Base-by-base conservation (phyloP, 1,284 basidiomycete genomes). In the Pyrrhoderma lamaoense region DNA sequence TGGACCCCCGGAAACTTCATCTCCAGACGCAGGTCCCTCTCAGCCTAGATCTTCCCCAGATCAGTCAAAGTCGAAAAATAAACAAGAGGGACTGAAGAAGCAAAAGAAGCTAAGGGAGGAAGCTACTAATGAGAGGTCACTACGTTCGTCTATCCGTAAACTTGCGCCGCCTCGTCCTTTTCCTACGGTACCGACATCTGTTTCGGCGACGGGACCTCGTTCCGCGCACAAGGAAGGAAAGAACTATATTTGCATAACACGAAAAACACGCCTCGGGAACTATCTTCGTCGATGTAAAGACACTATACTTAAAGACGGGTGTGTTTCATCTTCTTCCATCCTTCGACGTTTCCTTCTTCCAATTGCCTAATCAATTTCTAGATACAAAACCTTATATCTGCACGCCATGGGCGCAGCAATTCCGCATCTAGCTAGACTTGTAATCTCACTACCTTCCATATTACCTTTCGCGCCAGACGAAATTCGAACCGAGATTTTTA, bases 321-420 rank as follows among this genome's bases (percentile, higher is more conserved):
- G 61, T 55, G 79, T 70, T 51, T 18, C 27, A 23, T 22, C 2
- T 45, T 13, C n/a, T n/a, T n/a, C n/a, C 11, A 25, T 31, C 3
- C 7, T 42, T 16, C 19, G 16, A 19, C 23, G 35, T 37, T 11
- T 37, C 35, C 11, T 21, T 7, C 27, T 23, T 36, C 16, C 7
- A n/a, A n/a, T n/a, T n/a, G n/a, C n/a, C n/a, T n/a, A n/a, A 31
- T 31, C 11, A 31, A 31, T 23, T 34, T 11, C 16, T 45, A 90
- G 88, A 39, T 86, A 87, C 60, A 86, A 85, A 56, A 80, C 77
- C 2, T 64, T 94, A 19, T 79, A 84, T 63, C 70, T 94, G 25
- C 82, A 79, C 57, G 91, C 91, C 1, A 82, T 93, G 75, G 86
- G 87, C 21, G 89, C 92, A 2, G 91, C 91, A 0, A 92, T 94